phyloP scores from a whole-genome alignment of 257 asterid species.

The Lavandula angustifolia region DNA sequence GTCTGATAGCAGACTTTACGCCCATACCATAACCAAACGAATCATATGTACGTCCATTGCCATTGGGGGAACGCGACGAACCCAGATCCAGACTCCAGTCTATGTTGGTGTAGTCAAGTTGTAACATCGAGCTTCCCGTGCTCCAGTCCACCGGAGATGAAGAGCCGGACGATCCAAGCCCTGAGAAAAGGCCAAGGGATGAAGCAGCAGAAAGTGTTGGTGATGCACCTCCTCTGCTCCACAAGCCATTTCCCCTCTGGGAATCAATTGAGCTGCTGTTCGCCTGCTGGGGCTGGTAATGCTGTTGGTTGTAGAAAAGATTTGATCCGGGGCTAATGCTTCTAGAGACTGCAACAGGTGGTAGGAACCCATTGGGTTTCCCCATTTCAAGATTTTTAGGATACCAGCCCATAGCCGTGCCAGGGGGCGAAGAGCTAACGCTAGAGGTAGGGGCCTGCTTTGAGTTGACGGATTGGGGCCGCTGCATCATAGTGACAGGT shows the following conservation, averaged over 20 bases:
- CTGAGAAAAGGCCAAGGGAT: constrained; percentile 64
- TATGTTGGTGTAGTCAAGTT: constrained; percentile 53
- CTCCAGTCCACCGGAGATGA: constrained; percentile 61
- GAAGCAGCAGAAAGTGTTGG: constrained; percentile 60
- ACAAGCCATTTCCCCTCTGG: constrained; percentile 41
- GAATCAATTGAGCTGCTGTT: constrained; percentile 44
- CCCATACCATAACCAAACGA: constrained; percentile 54
- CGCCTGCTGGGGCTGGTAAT: constrained; percentile 46
- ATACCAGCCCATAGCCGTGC: constrained; percentile 49
- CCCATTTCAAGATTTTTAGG: constrained; percentile 38
- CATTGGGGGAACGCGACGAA: constrained; percentile 33
- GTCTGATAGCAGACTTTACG: constrained; percentile 54
- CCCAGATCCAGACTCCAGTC: constrained; percentile 68
- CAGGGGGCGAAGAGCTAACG: constrained; percentile 51
- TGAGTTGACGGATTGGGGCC: constrained; percentile 46
- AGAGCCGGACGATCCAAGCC: constrained; percentile 51
- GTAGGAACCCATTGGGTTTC: constrained; percentile 45
- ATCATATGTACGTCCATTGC: constrained; percentile 44
- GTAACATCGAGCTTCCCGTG: constrained; percentile 49
- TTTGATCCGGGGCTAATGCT: constrained; percentile 47
- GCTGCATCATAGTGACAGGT: constrained; percentile 59
- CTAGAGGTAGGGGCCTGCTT: constrained; percentile 49
- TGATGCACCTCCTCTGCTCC: constrained; percentile 49
- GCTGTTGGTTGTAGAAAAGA: constrained; percentile 42
- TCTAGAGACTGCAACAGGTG: constrained; percentile 42